Base-by-base conservation (phyloP, 2,329 filamentous ascomycete genomes). In the Sporothrix euskadiensis region DNA sequence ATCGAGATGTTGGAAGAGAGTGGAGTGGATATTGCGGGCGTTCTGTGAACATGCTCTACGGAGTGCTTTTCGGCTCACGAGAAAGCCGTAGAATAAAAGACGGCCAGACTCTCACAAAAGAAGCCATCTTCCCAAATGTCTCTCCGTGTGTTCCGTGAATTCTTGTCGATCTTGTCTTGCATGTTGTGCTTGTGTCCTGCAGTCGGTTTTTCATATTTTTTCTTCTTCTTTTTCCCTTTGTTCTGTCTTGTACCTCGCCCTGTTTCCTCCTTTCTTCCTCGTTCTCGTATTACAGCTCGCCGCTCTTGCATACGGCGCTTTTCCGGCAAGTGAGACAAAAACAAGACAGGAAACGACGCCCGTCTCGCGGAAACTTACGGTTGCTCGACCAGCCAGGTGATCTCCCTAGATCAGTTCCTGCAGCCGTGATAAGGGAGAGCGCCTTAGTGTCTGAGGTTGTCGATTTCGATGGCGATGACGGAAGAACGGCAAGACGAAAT, bases 131-230 rank as follows among this genome's bases (percentile, higher is more conserved):
- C 32, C 19, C 32, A 63, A 41, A 44, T 44, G 59, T 65, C 39
- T 44, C 59, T 65, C 59, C n/a, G 59, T 65, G 35, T 65, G 59
- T 44, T 65, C 35, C 35, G 59, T 44, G 10, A 26, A 49, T 35
- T 12, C 5, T 44, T 8, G 35, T 41, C 19, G 59, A 41, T 22
- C 35, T 47, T 30, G 61, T 30, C 4, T 44, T 65, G 12, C 39
- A 44, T n/a, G 22, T 4, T 44, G 59, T 44, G 32, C 41, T 39
- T 26, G 10, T 41, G 61, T 66, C 26, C 26, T 26, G 26, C 26
- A 26, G 26, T 26, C 26, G 2, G 1, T 26, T 26, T 2, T 26
- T 26, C 61, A 30, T 30, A n/a, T 16, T 19, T 4, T 30, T 56
- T 56, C 30, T 56, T 22, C 10, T 56, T 22, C 14, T 49, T 49